These are phyloP conservation scores for Psidium friedrichsthalianum DNA, from an alignment of 345 rosid species.

Conservation along the genomic window DNA sequence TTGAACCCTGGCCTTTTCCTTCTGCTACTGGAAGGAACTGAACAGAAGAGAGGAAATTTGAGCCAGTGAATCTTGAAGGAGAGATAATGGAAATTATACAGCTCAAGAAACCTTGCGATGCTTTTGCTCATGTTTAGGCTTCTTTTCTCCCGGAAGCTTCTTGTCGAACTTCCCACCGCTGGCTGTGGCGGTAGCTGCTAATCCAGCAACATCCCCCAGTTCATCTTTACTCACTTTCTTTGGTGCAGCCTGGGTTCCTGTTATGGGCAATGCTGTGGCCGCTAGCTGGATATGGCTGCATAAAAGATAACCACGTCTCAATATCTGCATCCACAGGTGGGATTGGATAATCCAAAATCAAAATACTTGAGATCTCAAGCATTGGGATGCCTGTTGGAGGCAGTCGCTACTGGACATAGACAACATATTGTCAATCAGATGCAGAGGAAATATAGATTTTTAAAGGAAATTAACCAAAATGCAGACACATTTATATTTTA, in stretches of 20 bases:
- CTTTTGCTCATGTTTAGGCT: constrained; percentile 67
- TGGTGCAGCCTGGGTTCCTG: constrained; percentile 58
- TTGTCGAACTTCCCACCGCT: constrained; percentile 97
- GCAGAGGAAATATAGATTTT: background rate
- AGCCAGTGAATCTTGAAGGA: background rate
- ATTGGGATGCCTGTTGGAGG: background rate
- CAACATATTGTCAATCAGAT: background rate
- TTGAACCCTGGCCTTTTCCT: constrained; percentile 40
- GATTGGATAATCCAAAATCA: background rate
- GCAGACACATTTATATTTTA: background rate
- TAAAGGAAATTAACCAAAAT: background rate
- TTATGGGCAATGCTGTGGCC: constrained; percentile 75
- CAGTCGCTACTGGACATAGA: background rate
- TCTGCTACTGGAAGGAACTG: constrained; percentile 82
- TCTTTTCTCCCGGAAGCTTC: constrained; percentile 75
- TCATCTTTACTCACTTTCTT: constrained; percentile 61
- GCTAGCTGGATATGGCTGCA: constrained; percentile 89
- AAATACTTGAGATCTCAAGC: background rate
- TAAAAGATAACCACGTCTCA: background rate
- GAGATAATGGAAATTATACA: background rate
- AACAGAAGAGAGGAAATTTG: background rate
- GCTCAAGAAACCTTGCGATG: constrained; percentile 59
- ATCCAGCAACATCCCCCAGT: constrained; percentile 74
- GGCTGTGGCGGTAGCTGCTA: constrained; percentile 81
- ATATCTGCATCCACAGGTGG: background rate